Conservation (phyloP, 1,139 yeast species). For the Insectozyma bohioensis region DNA sequence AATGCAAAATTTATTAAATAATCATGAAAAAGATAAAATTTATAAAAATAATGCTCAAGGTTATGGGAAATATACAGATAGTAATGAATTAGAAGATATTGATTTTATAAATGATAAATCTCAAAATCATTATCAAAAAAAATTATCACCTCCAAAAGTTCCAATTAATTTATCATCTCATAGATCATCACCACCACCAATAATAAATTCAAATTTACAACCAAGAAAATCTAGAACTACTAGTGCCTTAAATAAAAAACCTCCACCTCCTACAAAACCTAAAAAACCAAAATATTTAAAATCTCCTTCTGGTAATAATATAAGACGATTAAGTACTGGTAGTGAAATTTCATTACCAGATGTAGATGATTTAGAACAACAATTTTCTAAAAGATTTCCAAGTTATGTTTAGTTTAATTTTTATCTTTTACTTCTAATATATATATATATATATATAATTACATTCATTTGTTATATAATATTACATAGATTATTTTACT, state of each 20-base stretch:
- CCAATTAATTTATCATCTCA: constrained; percentile 28
- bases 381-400: constrained; percentile 55
- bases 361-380: constrained; percentile 54
- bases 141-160: constrained; percentile 31
- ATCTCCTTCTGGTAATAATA: constrained; percentile 28
- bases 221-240: constrained; percentile 2
- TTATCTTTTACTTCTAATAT: too few relatives aligned
- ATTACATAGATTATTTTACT: neutral
- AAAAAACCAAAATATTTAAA: constrained; percentile 58
- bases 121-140: constrained; percentile 9
- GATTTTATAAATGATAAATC: constrained; percentile 33
- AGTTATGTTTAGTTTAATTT: constrained; percentile 52
- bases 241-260: neutral
- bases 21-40: constrained; percentile 46
- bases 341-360: constrained; percentile 53
- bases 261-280: constrained; percentile 60
- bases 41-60: constrained; percentile 70
- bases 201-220: neutral
- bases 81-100: constrained; percentile 35
- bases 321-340: constrained; percentile 33
- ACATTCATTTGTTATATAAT: too few relatives aligned
- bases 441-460: neutral
- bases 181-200: constrained; percentile 7
- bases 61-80: constrained; percentile 67
- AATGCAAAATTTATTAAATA: constrained; percentile 58